Conservation (phyloP, 306 rosid genomes). For the Cicer bijugum region DNA sequence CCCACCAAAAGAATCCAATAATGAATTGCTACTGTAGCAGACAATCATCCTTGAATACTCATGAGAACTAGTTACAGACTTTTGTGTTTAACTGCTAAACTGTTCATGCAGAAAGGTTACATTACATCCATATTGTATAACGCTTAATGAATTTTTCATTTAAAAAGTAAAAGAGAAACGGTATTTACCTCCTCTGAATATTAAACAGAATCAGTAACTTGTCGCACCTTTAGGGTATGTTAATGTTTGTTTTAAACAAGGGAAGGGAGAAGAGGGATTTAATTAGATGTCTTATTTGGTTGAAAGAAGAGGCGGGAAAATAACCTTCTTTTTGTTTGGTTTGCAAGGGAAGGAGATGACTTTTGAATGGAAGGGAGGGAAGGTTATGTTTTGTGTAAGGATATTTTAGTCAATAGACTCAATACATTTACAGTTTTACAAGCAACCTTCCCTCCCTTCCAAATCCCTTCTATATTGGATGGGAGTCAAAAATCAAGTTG, state of each 20-base stretch:
- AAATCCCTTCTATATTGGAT: not conserved
- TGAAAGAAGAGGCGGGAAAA: not conserved
- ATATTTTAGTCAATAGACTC: not conserved
- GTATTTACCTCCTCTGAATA: not conserved
- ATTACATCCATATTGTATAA: slow-evolving; percentile 19
- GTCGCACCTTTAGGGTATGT: not conserved
- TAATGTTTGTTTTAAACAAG: not conserved
- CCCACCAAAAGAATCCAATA: slow-evolving; percentile 10
- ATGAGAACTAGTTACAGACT: slow-evolving; percentile 13
- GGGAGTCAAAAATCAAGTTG: slow-evolving; percentile 5
- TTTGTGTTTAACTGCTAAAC: slow-evolving; percentile 39
- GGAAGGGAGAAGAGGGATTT: not conserved
- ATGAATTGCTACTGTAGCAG: slow-evolving; percentile 16
- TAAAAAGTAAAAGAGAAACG: not conserved
- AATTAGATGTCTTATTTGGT: not conserved
- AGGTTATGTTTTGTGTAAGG: not conserved
- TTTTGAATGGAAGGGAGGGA: not conserved
- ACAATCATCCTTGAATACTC: slow-evolving; percentile 21
- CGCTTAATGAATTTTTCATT: not conserved
- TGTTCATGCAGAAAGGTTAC: slow-evolving; percentile 29
- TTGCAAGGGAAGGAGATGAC: not conserved
- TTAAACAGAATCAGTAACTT: slow-evolving; percentile 6
- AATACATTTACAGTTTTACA: not conserved
- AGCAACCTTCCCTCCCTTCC: not conserved
- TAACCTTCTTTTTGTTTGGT: slow-evolving; percentile 1